A percentile compares a stretch with the other conserved stretches of the same genome.
Evolutionary conservation across 208 protist genomes (phyloP).

Genomic region (Wallacemonas rigidus): DNA sequence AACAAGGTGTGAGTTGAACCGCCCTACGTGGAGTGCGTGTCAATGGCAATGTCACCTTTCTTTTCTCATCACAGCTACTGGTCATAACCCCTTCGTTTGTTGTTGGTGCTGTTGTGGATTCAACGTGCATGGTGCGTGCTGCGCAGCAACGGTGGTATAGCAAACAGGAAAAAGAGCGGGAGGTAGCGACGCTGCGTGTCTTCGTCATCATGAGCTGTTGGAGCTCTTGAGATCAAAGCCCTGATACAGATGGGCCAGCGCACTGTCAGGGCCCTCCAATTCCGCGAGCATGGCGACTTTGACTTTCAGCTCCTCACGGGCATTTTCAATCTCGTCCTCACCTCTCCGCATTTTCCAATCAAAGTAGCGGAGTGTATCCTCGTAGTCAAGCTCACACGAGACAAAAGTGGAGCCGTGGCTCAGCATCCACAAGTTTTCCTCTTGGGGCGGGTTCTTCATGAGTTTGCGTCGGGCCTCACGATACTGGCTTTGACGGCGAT

Average conservation of each 20-base stretch:
- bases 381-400: constrained; percentile 53
- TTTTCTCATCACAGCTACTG: too few relatives aligned
- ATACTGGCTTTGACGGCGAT: constrained; percentile 80
- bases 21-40: too few relatives aligned
- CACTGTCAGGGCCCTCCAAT: constrained; percentile 76
- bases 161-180: constrained; percentile 1
- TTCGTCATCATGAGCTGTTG: background rate
- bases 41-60: too few relatives aligned
- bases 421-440: constrained; percentile 75
- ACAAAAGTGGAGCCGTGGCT: constrained; percentile 84
- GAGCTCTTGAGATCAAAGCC: constrained; percentile 72
- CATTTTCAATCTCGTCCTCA: constrained; percentile 61
- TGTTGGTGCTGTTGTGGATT: background rate
- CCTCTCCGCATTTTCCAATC: constrained; percentile 58
- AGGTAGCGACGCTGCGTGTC: background rate
- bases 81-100: too few relatives aligned
- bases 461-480: constrained; percentile 70
- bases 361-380: constrained; percentile 59
- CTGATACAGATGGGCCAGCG: constrained; percentile 62
- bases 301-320: constrained; percentile 68
- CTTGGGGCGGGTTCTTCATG: constrained; percentile 25
- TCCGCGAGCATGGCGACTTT: constrained; percentile 79
- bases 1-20: too few relatives aligned
- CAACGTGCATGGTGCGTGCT: background rate
- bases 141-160: background rate